Evolutionary conservation across 2,329 filamentous ascomycete species (phyloP), one percentile per base, ranked within the genome.

Genomic region (Pyrenophora tritici-repentis): DNA sequence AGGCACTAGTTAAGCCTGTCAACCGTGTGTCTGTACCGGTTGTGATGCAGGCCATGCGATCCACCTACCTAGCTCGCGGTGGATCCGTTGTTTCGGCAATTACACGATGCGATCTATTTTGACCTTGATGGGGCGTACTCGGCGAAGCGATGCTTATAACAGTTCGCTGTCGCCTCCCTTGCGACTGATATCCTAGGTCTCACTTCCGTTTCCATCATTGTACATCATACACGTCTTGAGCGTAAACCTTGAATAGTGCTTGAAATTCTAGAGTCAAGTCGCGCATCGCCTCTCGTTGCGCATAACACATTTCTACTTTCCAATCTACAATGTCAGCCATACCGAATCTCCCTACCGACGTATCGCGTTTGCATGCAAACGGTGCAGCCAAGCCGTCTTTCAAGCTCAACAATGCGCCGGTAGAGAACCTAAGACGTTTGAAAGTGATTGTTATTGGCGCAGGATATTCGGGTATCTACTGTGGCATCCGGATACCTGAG

Each of bases 371-470:
- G 10, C 37, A 54, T 16, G 29, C 45, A 3, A 59, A 60, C 29
- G 53, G 38, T 9, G 14, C 12, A 7, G 16, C 54, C 7, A 55
- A 50, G 3, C 8, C 44, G 17, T 12, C 62, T n/a, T 70, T 66
- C 49, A 57, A 64, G 8, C 60, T 78, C 2, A 68, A 71, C 41
- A 72, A 78, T 44, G 52, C 55, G 2, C 71, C 74, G 0, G 63
- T 78, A n/a, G 76, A 79, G 44, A 77, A 78, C 46, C 64, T 72
- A 33, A 66, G 76, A 6, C 73, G 67, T 3, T 61, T 79, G 18
- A 76, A 69, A 41, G 74, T 78, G 34, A 75, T 78, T 43, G 73
- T 77, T 3, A 76, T 79, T 20, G 75, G 75, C 24, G 75, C 75
- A 32, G 75, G 75, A 1, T 77, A 74, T 41, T 76, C 74, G 0